Evolutionary conservation across 257 asterid species (phyloP), one percentile per base, ranked within the genome.

Genomic region (Scutellaria minor): DNA sequence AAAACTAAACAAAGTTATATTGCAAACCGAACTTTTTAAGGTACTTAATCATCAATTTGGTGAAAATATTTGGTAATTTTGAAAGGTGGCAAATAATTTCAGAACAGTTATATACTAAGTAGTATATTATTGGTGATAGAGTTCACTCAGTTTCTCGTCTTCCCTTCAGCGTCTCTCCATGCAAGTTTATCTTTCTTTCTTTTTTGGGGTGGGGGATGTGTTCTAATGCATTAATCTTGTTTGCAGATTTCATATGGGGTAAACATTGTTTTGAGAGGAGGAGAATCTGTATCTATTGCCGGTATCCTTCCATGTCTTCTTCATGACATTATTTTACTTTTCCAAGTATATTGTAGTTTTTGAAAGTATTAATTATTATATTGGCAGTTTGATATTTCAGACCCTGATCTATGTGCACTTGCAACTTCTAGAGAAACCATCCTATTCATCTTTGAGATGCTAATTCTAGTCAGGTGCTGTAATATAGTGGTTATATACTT

Each of bases 391-490:
- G 58, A 61, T 78, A 54, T 71, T 71, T 68, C 85, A 94, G 99
- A 86, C 81, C 93, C 97, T 67, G 96, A 87, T 83, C 83, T 88
- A 14, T 89, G 97, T 82, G 97, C 91, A 65, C 86, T 88, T 72
- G 97, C 97, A 24, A 86, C 95, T 66, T 80, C 97, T 20, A 81
- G 95, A 0, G 97, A 48, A 97, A 94, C 80, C 99, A 89, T 82
- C 99, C 99, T 42, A 89, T 94, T 86, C 97, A 94, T 87, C 97
- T 94, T 18, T 94, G 97, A 96, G 97, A 94, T 83, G 87, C 97
- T 82, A 84, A 62, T 79, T 83, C 97, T 65, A 96, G 99, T 70
- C 88, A 94, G 97, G 99, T 91, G 80, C 73, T 57, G 59, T 57
- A 54, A 37, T 67, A 46, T 50, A 18, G 57, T 64, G 27, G 22